Percentiles rank a stretch among this genome's conserved stretches.
Conservation (phyloP, 2,329 filamentous ascomycete genomes). For the Ophiostoma himal-ulmi region DNA sequence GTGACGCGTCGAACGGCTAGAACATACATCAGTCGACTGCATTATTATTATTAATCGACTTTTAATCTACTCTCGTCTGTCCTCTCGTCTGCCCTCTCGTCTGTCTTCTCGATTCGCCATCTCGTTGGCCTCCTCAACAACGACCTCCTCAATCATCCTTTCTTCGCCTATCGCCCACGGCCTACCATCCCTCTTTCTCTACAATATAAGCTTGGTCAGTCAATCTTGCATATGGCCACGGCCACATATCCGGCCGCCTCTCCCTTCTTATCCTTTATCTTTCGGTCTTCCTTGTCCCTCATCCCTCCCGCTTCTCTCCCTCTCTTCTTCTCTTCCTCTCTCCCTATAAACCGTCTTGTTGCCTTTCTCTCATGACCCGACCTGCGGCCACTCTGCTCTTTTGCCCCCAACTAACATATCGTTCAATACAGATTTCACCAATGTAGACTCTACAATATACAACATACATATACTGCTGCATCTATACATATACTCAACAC, state of each 20-base stretch:
- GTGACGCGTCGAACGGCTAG: background rate
- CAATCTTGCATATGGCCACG: constrained; percentile 4
- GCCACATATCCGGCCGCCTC: background rate
- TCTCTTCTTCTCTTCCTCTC: background rate
- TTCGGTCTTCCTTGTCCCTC: background rate
- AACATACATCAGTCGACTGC: background rate
- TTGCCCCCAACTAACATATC: constrained; percentile 6
- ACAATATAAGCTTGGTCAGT: constrained; percentile 7
- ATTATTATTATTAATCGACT: background rate
- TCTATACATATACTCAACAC: background rate
- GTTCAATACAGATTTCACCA: background rate
- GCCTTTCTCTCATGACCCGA: background rate
- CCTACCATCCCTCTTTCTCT: background rate
- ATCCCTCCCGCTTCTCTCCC: background rate
- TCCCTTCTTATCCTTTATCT: background rate
- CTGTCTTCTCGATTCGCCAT: background rate
- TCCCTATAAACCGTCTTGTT: background rate
- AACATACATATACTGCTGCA: background rate
- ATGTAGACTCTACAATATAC: constrained; percentile 11
- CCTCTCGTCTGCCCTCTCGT: background rate
- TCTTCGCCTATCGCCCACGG: background rate
- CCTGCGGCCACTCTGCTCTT: constrained; percentile 2
- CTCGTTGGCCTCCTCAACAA: background rate
- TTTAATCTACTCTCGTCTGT: background rate
- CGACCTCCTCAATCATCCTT: background rate